Evolutionary conservation across 805 yeast genomes (phyloP), one percentile per base, ranked within the genome.

Genomic region (Myxozyma kluyveri): DNA sequence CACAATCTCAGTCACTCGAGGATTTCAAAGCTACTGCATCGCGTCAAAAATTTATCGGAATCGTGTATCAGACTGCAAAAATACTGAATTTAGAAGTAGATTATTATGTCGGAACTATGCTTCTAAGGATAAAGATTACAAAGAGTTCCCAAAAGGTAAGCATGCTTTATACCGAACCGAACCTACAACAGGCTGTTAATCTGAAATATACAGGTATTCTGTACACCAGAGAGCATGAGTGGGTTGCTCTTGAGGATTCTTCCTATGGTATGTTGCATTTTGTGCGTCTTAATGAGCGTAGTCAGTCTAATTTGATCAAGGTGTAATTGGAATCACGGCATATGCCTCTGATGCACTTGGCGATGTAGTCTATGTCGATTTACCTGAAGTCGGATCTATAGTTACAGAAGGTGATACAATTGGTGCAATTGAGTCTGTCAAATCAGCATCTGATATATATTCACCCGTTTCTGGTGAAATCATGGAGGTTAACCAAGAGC

Each of bases 271-370:
- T 10, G 59, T 33, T 17, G 38, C 17, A 39, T 3, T 43, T 17
- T 14, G 21, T 33, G n/a, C 44, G 47, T 27, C 23, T 32, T 3
- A 9, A 22, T 19, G 10, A 6, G 18, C 24, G 18, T 29, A n/a
- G 14, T 22, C 22, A 21, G 7, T 37, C 17, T 71, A 91, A 1
- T 89, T 83, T 63, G 75, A 12, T 18, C 31, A 47, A n/a, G 54
- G 45, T 17, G 49, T 54, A 24, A 19, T 91, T 50, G 99, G 99
- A 27, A 88, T 93, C 70, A 89, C 99, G 52, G 81, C 80, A 64
- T 90, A 93, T 67, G 99, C 99, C 18, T 84, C 96, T 21, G 96
- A 89, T 65, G 95, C 98, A 5, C 79, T 93, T 56, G 99, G 99
- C 41, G 99, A 93, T 71, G 95, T 95, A 50, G 95, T 98, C 3